These are phyloP conservation scores for Neocucurbitaria cava DNA, from an alignment of 2,329 filamentous ascomycete genomes.

Conservation along the genomic window DNA sequence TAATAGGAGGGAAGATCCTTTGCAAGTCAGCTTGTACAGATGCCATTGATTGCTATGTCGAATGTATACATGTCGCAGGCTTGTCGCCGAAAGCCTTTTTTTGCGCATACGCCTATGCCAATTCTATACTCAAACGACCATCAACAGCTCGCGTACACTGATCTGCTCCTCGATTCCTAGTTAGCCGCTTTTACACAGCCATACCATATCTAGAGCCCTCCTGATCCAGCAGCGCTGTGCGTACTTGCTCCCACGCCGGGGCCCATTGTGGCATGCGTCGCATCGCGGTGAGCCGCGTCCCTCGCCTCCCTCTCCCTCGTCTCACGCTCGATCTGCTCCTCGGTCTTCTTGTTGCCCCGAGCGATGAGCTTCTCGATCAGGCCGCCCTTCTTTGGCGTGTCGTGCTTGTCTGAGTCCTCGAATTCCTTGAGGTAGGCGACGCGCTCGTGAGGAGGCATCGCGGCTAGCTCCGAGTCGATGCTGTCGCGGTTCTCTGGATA, in stretches of 20 bases:
- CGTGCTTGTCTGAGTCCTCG: conserved; percentile 44
- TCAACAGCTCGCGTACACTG: neutral
- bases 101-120: neutral
- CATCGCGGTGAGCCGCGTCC: conserved; percentile 23
- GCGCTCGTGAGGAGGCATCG: conserved; percentile 43
- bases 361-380: conserved; percentile 44
- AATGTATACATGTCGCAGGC: conserved; percentile 3
- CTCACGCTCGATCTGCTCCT: conserved; percentile 41
- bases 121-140: neutral
- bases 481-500: conserved; percentile 37
- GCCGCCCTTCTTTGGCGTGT: conserved; percentile 40
- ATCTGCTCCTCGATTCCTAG: neutral
- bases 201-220: conserved; percentile 9
- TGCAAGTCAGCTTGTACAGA: neutral
- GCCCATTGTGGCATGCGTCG: conserved; percentile 18
- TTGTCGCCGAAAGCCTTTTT: neutral
- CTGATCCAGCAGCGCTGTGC: conserved; percentile 23
- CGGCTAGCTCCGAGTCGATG: conserved; percentile 42
- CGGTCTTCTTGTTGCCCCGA: conserved; percentile 44
- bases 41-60: conserved; percentile 1
- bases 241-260: conserved; percentile 23
- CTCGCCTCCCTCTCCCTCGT: conserved; percentile 29
- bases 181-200: neutral
- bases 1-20: neutral
- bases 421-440: conserved; percentile 45